Evolutionary conservation across 116 monocot species (phyloP), one percentile per base, ranked within the genome.

Genomic region (Dioscorea cayenensis): DNA sequence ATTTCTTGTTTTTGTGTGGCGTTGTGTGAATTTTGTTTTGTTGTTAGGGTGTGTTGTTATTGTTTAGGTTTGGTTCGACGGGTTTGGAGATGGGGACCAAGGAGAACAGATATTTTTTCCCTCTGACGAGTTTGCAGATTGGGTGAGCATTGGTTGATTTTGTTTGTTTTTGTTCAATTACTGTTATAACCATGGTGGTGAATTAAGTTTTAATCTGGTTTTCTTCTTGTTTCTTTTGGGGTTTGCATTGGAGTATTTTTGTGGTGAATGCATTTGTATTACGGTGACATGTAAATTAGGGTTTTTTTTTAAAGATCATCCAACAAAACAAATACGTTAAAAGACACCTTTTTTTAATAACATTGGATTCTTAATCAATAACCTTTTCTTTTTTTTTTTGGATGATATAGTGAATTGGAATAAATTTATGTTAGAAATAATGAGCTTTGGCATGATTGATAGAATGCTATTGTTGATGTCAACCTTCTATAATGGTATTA

Each of bases 111-210:
- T 80, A 77, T 58, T 90, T 90, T 77, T 94, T 87, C 65, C 82
- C 90, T 23, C 85, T 94, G n/a, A 94, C 94, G 14, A 90, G 85
- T 55, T 67, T 94, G 87, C 90, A 94, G 73, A 94, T 94, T 36
- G 94, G 94, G 94, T 94, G 82, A 67, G 64, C 72, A 16, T 10
- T 27, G 19, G 36, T 74, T 58, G 18, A 29, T 35, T 66, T 29
- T 66, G 66, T 19, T 32, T 14, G 4, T 36, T 36, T 37, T 9
- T 21, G 49, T 27, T 28, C 5, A 43, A 43, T 43, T 43, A 43
- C 43, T 43, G 43, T 43, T 43, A 10, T 43, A 6, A 0, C 11
- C 7, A 43, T 43, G 43, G 43, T 43, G 43, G 11, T 9, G 43
- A 43, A 43, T 43, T 6, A 43, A 43, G 43, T 43, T 43, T 43